phyloP scores from a whole-genome alignment of 352 stramenopile genomes.

The Pythium grandisporangium region DNA sequence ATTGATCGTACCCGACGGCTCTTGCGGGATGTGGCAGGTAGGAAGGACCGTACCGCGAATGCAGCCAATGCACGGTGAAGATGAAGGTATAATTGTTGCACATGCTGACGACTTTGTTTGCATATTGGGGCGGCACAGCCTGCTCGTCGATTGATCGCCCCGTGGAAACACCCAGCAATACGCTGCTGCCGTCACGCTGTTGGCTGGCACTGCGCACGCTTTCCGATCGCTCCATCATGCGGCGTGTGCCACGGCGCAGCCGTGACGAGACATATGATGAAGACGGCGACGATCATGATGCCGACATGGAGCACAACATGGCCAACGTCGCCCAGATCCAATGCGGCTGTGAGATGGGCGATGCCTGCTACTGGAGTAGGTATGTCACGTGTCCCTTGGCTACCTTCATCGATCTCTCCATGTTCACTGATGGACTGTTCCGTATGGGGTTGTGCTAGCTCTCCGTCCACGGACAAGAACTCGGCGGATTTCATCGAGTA shows the following conservation, averaged over 20 bases:
- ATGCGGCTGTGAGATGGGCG: slow-evolving; percentile 54
- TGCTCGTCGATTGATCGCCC: slow-evolving; percentile 24
- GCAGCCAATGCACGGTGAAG: too few species aligned
- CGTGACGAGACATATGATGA: not conserved
- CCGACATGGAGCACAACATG: not conserved
- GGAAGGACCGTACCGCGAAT: too few species aligned
- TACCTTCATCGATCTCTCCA: not conserved
- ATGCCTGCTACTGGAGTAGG: slow-evolving; percentile 76
- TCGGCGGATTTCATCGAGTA: slow-evolving; percentile 63
- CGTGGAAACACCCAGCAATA: slow-evolving; percentile 22
- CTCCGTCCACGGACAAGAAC: slow-evolving; percentile 8
- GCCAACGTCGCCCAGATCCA: slow-evolving; percentile 33
- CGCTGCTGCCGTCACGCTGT: slow-evolving; percentile 20
- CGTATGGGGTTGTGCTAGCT: slow-evolving; percentile 2
- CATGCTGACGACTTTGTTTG: not conserved
- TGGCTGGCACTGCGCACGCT: slow-evolving; percentile 18
- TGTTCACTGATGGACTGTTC: not conserved
- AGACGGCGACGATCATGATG: not conserved
- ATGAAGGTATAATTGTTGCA: not conserved
- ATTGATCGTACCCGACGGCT: slow-evolving; percentile 9
- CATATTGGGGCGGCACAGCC: slow-evolving; percentile 1
- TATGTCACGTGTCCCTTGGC: too few species aligned
- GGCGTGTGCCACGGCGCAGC: too few species aligned
- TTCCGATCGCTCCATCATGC: slow-evolving; percentile 11
- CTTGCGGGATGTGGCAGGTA: slow-evolving; percentile 17